A percentile compares a stretch with the other conserved stretches of the same genome.
These are phyloP conservation scores for Scheffersomyces stipitis DNA, from an alignment of 805 yeast species.

Conservation along the genomic window DNA sequence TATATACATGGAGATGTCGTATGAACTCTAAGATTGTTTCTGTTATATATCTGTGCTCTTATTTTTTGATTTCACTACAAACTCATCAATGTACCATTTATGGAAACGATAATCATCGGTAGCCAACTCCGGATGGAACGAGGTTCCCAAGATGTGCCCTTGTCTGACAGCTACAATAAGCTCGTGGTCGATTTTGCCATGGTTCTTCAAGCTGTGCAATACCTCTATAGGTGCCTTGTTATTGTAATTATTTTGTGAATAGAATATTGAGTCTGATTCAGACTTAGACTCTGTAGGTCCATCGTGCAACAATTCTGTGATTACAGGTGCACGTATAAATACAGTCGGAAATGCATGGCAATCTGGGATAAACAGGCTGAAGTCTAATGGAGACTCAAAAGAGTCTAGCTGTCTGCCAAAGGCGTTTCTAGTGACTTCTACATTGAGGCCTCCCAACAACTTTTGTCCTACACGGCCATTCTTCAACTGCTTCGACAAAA, in stretches of 20 bases:
- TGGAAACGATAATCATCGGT: slow-evolving; percentile 57
- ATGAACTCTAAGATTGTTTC: background rate
- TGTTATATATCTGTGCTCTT: background rate
- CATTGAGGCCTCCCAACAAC: slow-evolving; percentile 62
- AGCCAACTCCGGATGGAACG: slow-evolving; percentile 78
- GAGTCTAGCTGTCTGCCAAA: slow-evolving; percentile 78
- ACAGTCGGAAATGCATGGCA: slow-evolving; percentile 44
- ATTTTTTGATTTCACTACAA: slow-evolving; percentile 32
- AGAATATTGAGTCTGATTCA: slow-evolving; percentile 10
- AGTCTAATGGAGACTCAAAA: slow-evolving; percentile 50
- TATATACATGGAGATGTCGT: too few relatives aligned
- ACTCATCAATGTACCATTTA: slow-evolving; percentile 65
- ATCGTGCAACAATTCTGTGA: slow-evolving; percentile 28
- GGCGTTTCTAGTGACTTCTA: slow-evolving; percentile 67
- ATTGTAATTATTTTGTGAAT: slow-evolving; percentile 21
- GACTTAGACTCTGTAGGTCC: slow-evolving; percentile 8
- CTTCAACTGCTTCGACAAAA: slow-evolving; percentile 54
- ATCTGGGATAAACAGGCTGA: slow-evolving; percentile 41
- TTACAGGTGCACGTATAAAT: slow-evolving; percentile 78
- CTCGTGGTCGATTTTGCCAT: slow-evolving; percentile 11
- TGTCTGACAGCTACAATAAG: slow-evolving; percentile 73
- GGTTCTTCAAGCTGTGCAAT: slow-evolving; percentile 35
- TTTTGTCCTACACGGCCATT: slow-evolving; percentile 56
- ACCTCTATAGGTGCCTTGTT: slow-evolving; percentile 38
- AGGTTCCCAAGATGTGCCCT: slow-evolving; percentile 65